Percentiles rank a stretch among this genome's conserved stretches.
phyloP scores from a whole-genome alignment of 495 filamentous ascomycete species.

The Choiromyces venosus region DNA sequence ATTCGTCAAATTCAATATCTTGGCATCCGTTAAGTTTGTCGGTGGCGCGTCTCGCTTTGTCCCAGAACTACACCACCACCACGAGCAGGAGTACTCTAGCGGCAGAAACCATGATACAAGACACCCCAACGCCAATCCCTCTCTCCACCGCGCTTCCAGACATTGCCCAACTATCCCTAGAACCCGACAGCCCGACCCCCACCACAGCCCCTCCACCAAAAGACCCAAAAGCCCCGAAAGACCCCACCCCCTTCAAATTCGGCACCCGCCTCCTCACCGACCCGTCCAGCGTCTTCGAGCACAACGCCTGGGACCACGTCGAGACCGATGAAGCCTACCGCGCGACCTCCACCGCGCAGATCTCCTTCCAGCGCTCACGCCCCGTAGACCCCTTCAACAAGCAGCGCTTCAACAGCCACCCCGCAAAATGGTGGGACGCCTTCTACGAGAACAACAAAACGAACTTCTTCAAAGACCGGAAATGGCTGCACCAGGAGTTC shows the following conservation, averaged over 20 bases:
- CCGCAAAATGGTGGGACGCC: constrained; percentile 64
- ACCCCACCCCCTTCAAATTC: constrained; percentile 88
- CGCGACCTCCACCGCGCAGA: constrained; percentile 74
- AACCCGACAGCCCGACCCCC: neutral
- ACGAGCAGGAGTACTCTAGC: neutral
- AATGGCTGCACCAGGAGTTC: constrained; percentile 94
- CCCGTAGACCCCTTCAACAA: constrained; percentile 86
- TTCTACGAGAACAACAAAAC: constrained; percentile 93
- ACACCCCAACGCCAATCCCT: constrained; percentile 13
- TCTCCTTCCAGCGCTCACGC: constrained; percentile 68
- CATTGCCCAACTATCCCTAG: constrained; percentile 14
- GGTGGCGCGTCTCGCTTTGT: neutral
- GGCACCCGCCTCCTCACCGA: constrained; percentile 78
- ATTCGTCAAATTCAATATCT: neutral
- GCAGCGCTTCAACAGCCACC: constrained; percentile 75
- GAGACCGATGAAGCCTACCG: constrained; percentile 77
- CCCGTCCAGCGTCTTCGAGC: constrained; percentile 81
- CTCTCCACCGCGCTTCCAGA: constrained; percentile 18
- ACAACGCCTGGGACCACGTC: constrained; percentile 99
- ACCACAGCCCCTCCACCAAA: neutral
- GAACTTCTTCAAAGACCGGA: constrained; percentile 98
- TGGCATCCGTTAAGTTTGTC: neutral
- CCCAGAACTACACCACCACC: constrained; percentile 2
- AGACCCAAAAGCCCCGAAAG: constrained; percentile 59
- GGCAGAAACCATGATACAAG: constrained; percentile 3